Evolutionary conservation across 306 rosid species (phyloP).

Genomic region (Sphenostylis stenocarpa): DNA sequence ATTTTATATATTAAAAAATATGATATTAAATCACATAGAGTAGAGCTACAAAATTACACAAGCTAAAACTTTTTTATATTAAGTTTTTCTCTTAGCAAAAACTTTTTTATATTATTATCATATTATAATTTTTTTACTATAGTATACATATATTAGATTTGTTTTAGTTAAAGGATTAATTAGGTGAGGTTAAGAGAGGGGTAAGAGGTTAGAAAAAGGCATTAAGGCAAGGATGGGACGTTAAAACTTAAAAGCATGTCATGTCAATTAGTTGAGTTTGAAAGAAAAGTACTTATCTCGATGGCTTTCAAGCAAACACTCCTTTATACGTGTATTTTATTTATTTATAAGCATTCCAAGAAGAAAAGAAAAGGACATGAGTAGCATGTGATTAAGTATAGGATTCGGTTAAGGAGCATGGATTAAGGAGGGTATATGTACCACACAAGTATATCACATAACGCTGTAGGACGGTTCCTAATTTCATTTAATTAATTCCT

Average conservation of each 20-base stretch:
- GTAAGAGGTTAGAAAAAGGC: background rate
- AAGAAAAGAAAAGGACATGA: constrained; percentile 49
- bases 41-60: too few relatives aligned
- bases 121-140: too few relatives aligned
- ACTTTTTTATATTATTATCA: too few relatives aligned
- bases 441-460: constrained; percentile 46
- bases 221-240: constrained; percentile 52
- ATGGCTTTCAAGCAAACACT: constrained; percentile 45
- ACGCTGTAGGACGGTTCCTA: constrained; percentile 40
- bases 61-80: too few relatives aligned
- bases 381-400: constrained; percentile 50
- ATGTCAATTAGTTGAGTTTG: constrained; percentile 40
- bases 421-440: constrained; percentile 46
- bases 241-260: constrained; percentile 47
- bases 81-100: too few relatives aligned
- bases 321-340: background rate
- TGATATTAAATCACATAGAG: too few relatives aligned
- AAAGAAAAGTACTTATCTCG: constrained; percentile 38
- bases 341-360: constrained; percentile 24
- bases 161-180: constrained; percentile 29
- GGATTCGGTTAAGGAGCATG: constrained; percentile 38
- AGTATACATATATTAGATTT: too few relatives aligned
- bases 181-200: constrained; percentile 20
- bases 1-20: too few relatives aligned
- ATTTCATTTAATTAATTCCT: constrained; percentile 4